A percentile compares a stretch with the other conserved stretches of the same genome.
phyloP scores from a whole-genome alignment of 2,329 filamentous ascomycete species.

The Parastagonospora avenae region DNA sequence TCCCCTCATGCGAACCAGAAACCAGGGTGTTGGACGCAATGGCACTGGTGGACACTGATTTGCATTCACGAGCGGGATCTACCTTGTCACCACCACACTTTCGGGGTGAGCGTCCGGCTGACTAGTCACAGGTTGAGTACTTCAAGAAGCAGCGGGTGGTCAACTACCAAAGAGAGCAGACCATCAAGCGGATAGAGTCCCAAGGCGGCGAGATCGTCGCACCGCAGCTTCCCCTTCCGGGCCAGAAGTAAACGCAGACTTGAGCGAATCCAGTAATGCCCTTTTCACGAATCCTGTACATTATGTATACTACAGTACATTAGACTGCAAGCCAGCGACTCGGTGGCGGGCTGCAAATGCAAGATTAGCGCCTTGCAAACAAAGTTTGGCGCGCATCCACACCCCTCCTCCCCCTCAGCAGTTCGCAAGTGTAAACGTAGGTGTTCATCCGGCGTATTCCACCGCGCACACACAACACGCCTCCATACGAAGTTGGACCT shows the following conservation, averaged over 20 bases:
- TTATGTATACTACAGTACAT: slow-evolving; percentile 29
- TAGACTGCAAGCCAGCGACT: slow-evolving; percentile 15
- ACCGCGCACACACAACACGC: too few species aligned
- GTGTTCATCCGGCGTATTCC: too few species aligned
- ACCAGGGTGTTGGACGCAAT: too few species aligned
- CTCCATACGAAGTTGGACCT: too few species aligned
- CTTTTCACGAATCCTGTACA: slow-evolving; percentile 25
- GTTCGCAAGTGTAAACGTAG: too few species aligned
- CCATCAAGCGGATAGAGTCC: slow-evolving; percentile 53
- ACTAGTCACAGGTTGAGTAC: slow-evolving; percentile 75
- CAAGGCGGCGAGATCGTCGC: slow-evolving; percentile 48
- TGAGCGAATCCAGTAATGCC: slow-evolving; percentile 2
- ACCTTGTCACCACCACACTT: background rate
- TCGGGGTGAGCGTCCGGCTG: slow-evolving; percentile 13
- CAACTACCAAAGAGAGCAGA: slow-evolving; percentile 83
- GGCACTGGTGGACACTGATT: too few species aligned
- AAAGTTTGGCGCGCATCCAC: slow-evolving; percentile 6
- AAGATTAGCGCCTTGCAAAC: background rate
- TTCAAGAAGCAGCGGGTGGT: slow-evolving; percentile 97
- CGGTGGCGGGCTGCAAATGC: slow-evolving; percentile 14
- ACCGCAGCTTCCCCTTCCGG: slow-evolving; percentile 39
- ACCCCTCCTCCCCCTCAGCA: too few species aligned
- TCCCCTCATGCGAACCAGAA: too few species aligned
- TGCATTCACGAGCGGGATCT: background rate
- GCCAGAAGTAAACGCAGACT: slow-evolving; percentile 17